Base-by-base conservation (phyloP, 2,329 filamentous ascomycete species). In the Aureobasidium sp. region DNA sequence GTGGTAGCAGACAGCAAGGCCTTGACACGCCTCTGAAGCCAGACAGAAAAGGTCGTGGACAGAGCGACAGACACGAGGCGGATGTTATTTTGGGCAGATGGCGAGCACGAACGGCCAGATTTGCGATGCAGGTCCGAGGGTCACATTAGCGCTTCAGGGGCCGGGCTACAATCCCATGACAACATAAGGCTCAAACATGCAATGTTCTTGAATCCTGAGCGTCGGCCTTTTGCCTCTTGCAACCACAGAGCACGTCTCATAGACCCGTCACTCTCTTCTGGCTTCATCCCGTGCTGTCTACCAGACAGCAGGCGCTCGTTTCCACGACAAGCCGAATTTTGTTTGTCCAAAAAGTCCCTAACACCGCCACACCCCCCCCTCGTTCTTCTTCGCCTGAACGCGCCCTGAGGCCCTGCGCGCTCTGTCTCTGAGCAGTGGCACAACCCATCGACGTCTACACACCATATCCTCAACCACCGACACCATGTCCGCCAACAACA, bases 401-500 rank as follows among this genome's bases (percentile, higher is more conserved):
- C 29, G 4, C 13, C 15, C 19, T 9, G 19, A 17, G 7, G 29
- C 35, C 23, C 5, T n/a, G 10, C 17, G 17, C 49, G 15, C 35
- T 40, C 35, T 53, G 49, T 35, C 13, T 17, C 15, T n/a, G 49
- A 38, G 33, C 21, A 40, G 49, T 19, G 35, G 43, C 57, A 43
- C 33, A 11, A 37, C 5, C 21, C 33, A 47, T 15, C 19, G 21
- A 57, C 27, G 3, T 4, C 13, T 5, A n/a, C 17, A 47, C 25
- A 29, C 25, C 10, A 27, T 15, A 40, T 23, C 4, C 31, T 37
- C 9, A 23, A 27, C 31, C 4, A 35, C 33, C 35, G 57, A 33
- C 40, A 54, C 21, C 27, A 60, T 60, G 58, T 60, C 58, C n/a
- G 54, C 47, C 19, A 40, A 37, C n/a, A 3, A 50, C 15, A 51